phyloP scores from a whole-genome alignment of 257 asterid species.

The Thymus quinquecostatus region DNA sequence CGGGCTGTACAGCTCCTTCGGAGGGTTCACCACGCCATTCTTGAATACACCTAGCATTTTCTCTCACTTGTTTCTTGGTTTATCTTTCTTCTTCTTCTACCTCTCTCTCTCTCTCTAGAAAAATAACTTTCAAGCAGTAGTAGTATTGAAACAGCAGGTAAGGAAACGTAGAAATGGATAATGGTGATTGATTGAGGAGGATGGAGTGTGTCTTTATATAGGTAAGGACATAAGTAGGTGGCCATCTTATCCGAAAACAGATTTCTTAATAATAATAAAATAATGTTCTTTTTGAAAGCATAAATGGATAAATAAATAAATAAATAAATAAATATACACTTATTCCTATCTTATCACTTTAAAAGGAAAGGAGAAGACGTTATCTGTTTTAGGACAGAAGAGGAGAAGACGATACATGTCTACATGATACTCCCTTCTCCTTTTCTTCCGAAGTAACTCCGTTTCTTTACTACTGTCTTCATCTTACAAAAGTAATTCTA shows the following conservation, averaged over 20 bases:
- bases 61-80: not conserved
- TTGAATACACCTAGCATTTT: conserved; percentile 83
- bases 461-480: too few species aligned
- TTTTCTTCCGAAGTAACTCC: too few species aligned
- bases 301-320: too few species aligned
- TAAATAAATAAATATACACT: too few species aligned
- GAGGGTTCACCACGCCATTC: conserved; percentile 76
- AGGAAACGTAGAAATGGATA: conserved; percentile 27
- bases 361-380: too few species aligned
- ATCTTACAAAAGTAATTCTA: too few species aligned
- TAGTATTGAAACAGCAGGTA: not conserved
- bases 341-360: too few species aligned
- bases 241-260: conserved; percentile 57
- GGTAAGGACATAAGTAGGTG: conserved; percentile 42
- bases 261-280: not conserved
- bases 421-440: too few species aligned
- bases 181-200: not conserved
- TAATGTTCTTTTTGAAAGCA: not conserved
- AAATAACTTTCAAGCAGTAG: not conserved
- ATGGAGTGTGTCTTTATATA: conserved; percentile 42
- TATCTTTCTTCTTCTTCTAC: not conserved
- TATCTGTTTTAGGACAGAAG: too few species aligned
- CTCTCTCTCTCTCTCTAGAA: not conserved
- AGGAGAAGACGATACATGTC: too few species aligned
- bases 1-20: conserved; percentile 80